phyloP scores from a whole-genome alignment of 257 asterid genomes.

The Buddleja alternifolia region DNA sequence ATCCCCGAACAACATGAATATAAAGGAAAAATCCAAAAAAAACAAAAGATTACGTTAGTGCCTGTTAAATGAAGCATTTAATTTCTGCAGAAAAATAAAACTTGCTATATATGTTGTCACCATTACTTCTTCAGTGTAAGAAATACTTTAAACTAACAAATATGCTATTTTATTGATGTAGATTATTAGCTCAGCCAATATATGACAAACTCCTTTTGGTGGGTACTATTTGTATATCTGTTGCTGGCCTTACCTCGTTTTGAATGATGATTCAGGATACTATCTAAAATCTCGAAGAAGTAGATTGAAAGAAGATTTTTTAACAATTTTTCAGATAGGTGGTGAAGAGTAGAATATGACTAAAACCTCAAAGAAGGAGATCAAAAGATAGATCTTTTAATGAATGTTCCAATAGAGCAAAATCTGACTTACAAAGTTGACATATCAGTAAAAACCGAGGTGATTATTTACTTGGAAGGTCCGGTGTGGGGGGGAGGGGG shows the following conservation, averaged over 20 bases:
- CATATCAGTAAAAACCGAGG: not conserved
- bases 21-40: not conserved
- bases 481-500: not conserved
- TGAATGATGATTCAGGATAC: not conserved
- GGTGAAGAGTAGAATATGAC: too few relatives aligned
- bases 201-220: slow-evolving; percentile 1
- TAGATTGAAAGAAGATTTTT: not conserved
- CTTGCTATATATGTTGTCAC: not conserved
- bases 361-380: too few relatives aligned
- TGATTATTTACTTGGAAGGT: slow-evolving; percentile 13
- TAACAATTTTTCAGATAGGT: too few relatives aligned
- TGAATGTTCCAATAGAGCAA: too few relatives aligned
- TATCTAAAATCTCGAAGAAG: not conserved
- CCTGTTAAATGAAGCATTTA: not conserved
- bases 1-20: slow-evolving; percentile 6
- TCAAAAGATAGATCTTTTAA: too few relatives aligned
- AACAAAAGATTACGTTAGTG: not conserved
- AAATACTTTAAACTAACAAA: not conserved
- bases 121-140: not conserved
- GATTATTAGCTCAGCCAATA: not conserved
- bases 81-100: not conserved
- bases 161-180: slow-evolving; percentile 9
- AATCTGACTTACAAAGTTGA: not conserved
- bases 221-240: not conserved
- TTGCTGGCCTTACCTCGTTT: not conserved